phyloP scores from a whole-genome alignment of 768 basidiomycete genomes.

The Leccinum ochraceum region DNA sequence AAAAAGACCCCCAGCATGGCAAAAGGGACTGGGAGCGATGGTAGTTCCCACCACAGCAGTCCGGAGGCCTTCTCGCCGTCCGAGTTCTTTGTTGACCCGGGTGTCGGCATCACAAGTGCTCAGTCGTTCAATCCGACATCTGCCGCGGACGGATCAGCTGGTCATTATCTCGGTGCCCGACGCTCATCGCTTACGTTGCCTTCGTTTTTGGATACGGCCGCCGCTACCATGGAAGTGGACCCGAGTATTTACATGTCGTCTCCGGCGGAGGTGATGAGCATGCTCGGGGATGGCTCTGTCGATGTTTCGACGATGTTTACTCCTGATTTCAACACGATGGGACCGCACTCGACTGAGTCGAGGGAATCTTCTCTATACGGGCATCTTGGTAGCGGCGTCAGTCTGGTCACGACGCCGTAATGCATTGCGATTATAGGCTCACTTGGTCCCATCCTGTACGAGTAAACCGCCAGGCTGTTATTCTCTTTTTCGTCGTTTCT shows the following conservation, averaged over 20 bases:
- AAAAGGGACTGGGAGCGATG: conserved; percentile 47
- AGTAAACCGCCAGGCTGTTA: conserved; percentile 13
- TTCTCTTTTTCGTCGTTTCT: not conserved
- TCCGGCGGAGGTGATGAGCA: conserved; percentile 58
- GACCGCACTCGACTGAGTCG: conserved; percentile 24
- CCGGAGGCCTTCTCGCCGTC: conserved; percentile 66
- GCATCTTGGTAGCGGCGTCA: conserved; percentile 20
- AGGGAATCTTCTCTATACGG: conserved; percentile 29
- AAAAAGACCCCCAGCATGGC: conserved; percentile 62
- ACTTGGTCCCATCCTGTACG: conserved; percentile 17
- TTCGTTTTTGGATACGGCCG: conserved; percentile 30
- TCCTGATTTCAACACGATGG: conserved; percentile 32
- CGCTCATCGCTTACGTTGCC: conserved; percentile 26
- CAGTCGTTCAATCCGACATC: conserved; percentile 32
- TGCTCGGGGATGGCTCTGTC: conserved; percentile 50
- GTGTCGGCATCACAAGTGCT: conserved; percentile 23
- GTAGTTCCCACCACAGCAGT: conserved; percentile 48
- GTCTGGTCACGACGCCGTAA: conserved; percentile 32
- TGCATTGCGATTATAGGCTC: conserved; percentile 3
- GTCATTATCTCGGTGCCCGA: conserved; percentile 28
- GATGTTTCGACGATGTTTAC: conserved; percentile 37
- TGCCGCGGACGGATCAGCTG: conserved; percentile 11
- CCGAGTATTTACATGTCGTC: conserved; percentile 52
- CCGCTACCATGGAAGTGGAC: conserved; percentile 48
- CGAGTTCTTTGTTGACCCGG: conserved; percentile 61